Evolutionary conservation across 495 filamentous ascomycete species (phyloP), one percentile per base, ranked within the genome.

Genomic region (Aspergillus saccharolyticus): DNA sequence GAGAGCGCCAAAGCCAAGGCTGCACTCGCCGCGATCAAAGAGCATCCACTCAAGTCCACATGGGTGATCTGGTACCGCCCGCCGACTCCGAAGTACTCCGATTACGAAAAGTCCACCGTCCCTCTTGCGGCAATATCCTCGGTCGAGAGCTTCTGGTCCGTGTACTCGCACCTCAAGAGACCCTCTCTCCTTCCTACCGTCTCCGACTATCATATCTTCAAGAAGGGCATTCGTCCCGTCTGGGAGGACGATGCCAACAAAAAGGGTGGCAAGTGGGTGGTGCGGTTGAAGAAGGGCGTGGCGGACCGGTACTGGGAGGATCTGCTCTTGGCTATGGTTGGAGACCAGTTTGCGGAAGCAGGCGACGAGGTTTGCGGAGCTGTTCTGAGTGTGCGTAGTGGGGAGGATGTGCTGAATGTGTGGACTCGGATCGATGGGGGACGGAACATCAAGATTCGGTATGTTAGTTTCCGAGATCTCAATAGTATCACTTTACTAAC

Each of bases 171-270:
- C 70, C 80, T 98, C 51, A 96, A 95, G 70, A 85, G 89, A 17
- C 95, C 94, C 2, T 96, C 89, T 44, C 75, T 82, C 15, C 78
- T 98, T 49, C 94, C 94, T 10, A 86, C 91, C 19, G 94, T 97
- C 25, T 96, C 91, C 15, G 94, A 98, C 68, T 98, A 97, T 69
- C 95, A 97, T 70, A 86, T 98, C 53, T 98, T 98, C 77, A 95
- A 94, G 78, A 91, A 95, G 66, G 95, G 91, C 48, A 91, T 97
- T 25, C 85, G 94, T 57, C 94, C 94, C 42, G 94, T 97, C 66
- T 98, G 94, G 94, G 94, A 98, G 74, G 94, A 98, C 65, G 90
- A 96, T 52, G 91, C 93, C 63, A 98, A 98, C 74, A 96, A 90
- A 75, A 83, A 85, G 53, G 94, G 94, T 52, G 94, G 94, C 24